Percentiles rank a stretch among this genome's conserved stretches.
Evolutionary conservation across 140 eudicot species (phyloP).

Genomic region (Bidens hawaiensis): DNA sequence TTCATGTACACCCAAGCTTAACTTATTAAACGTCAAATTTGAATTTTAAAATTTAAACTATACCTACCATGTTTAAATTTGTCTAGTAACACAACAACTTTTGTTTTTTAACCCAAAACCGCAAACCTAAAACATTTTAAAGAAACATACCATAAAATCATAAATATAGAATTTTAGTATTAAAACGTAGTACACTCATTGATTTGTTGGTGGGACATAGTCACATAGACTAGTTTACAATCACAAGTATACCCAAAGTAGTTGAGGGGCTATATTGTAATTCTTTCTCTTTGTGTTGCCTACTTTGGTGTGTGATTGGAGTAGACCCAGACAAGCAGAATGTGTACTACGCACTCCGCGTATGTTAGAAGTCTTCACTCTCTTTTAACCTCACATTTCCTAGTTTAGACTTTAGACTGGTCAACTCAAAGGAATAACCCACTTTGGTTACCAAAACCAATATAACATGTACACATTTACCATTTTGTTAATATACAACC

Average conservation of each 20-base stretch:
- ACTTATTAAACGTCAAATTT: too few species aligned
- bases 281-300: not conserved
- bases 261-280: constrained; percentile 13
- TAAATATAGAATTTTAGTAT: not conserved
- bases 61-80: too few species aligned
- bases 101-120: too few species aligned
- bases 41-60: too few species aligned
- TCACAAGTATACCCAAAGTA: not conserved
- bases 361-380: constrained; percentile 10
- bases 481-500: constrained; percentile 18
- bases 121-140: not conserved
- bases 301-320: not conserved
- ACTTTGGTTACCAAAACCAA: constrained; percentile 10
- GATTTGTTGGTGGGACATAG: not conserved
- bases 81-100: not conserved
- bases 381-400: constrained; percentile 14
- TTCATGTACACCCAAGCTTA: too few species aligned
- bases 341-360: constrained; percentile 28
- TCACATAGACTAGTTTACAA: not conserved
- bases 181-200: not conserved
- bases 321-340: constrained; percentile 15
- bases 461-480: constrained; percentile 18
- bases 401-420: constrained; percentile 9
- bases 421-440: constrained; percentile 29
- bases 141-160: not conserved